Conservation (phyloP, 2,329 filamentous ascomycete genomes). For the Penicillium digitatum region DNA sequence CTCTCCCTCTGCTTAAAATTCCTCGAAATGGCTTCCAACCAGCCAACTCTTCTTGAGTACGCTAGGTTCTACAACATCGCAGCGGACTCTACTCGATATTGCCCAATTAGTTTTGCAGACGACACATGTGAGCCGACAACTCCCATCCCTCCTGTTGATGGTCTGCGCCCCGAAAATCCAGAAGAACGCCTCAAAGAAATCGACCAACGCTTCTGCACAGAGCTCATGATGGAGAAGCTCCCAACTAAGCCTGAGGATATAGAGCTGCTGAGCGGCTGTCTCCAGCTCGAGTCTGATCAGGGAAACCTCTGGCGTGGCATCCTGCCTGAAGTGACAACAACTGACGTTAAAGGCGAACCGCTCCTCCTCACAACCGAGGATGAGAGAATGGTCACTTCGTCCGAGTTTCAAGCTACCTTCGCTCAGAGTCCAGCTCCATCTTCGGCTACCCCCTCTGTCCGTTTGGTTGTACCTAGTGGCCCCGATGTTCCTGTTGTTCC, state of each 20-base stretch:
- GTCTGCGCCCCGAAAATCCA: neutral
- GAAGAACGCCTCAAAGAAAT: conserved; percentile 1
- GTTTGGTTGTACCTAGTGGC: neutral
- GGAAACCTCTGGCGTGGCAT: conserved; percentile 4
- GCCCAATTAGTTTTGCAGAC: neutral
- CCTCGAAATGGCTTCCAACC: neutral
- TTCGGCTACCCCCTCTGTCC: neutral
- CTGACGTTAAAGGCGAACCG: neutral
- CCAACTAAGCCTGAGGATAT: neutral
- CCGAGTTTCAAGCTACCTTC: neutral
- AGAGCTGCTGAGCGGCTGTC: neutral
- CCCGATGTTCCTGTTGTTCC: neutral
- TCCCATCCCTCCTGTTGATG: neutral
- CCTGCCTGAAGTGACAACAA: neutral
- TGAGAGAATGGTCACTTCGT: neutral
- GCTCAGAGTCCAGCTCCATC: neutral
- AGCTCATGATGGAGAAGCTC: neutral
- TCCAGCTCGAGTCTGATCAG: neutral
- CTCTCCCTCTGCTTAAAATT: too few relatives aligned
- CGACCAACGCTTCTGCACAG: neutral
- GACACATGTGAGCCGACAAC: neutral
- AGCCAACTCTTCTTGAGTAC: neutral
- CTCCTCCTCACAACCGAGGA: neutral
- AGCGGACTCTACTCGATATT: neutral
- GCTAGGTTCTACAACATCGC: neutral